phyloP scores from a whole-genome alignment of 2,329 filamentous ascomycete species.

The Trichoderma koningii region DNA sequence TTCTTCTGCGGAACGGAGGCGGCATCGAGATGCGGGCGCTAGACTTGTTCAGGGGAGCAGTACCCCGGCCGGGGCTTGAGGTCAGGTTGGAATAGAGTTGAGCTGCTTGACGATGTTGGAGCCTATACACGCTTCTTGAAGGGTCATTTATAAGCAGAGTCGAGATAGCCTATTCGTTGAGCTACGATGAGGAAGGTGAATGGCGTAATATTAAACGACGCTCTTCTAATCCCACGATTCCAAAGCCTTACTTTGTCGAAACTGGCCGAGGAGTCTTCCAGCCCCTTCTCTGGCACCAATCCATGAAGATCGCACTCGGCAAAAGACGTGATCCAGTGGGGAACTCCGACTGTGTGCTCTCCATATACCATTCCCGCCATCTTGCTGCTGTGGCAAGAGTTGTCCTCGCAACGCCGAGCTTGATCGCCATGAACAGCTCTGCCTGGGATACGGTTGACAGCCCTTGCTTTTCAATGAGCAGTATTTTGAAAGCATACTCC shows the following conservation, averaged over 20 bases:
- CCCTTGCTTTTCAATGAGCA: not conserved
- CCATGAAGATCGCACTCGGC: conserved; percentile 1
- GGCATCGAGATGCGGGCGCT: not conserved
- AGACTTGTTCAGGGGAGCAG: conserved; percentile 14
- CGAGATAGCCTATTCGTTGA: conserved; percentile 15
- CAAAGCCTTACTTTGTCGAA: not conserved
- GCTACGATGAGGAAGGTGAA: not conserved
- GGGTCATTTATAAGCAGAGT: not conserved
- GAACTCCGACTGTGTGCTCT: not conserved
- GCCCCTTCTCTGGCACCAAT: conserved; percentile 5
- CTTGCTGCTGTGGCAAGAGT: conserved; percentile 5
- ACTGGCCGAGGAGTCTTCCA: not conserved
- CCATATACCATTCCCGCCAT: conserved; percentile 4
- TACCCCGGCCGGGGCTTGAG: conserved; percentile 6
- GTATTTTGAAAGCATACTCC: not conserved
- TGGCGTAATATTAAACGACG: not conserved
- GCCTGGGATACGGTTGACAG: conserved; percentile 11
- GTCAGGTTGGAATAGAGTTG: not conserved
- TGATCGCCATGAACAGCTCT: conserved; percentile 21
- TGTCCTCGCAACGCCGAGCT: not conserved
- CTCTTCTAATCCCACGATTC: not conserved
- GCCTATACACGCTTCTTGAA: not conserved
- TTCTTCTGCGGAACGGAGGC: not conserved
- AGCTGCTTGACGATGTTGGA: not conserved
- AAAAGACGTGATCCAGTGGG: not conserved